A percentile compares a stretch with the other conserved stretches of the same genome.
Conservation (phyloP, 495 filamentous ascomycete species). For the Xylaria sp. region DNA sequence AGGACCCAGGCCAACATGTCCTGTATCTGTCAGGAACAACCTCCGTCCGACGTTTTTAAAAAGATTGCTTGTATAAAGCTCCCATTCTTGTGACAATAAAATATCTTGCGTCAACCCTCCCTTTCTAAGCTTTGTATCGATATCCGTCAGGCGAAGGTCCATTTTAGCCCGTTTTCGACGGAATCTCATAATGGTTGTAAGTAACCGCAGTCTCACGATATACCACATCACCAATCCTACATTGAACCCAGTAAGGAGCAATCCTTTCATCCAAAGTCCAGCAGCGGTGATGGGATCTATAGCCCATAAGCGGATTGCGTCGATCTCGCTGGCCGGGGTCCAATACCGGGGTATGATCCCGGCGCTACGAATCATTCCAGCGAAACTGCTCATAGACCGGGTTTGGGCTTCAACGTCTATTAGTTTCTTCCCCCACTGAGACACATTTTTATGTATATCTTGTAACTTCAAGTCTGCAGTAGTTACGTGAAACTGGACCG, state of each 20-base stretch:
- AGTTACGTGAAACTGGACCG: neutral
- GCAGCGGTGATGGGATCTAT: too few relatives aligned
- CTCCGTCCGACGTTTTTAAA: conserved; percentile 10
- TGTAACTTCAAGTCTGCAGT: neutral
- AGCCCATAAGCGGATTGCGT: too few relatives aligned
- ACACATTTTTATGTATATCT: neutral
- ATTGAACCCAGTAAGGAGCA: too few relatives aligned
- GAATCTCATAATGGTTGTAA: too few relatives aligned
- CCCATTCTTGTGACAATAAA: neutral
- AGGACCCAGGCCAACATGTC: conserved; percentile 15
- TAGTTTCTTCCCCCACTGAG: neutral
- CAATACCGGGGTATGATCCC: too few relatives aligned
- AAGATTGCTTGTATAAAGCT: conserved; percentile 16
- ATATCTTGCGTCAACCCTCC: neutral
- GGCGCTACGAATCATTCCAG: conserved; percentile 6
- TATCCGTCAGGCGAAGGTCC: neutral
- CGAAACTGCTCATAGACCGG: neutral
- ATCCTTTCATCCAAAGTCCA: too few relatives aligned
- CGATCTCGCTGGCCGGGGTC: too few relatives aligned
- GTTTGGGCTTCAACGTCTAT: neutral
- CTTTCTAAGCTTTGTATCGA: neutral
- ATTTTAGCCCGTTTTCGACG: neutral
- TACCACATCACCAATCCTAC: too few relatives aligned
- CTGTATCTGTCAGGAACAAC: conserved; percentile 16
- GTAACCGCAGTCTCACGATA: too few relatives aligned